Conservation (phyloP, 1,284 basidiomycete genomes). For the Hypsizygus ulmarius region DNA sequence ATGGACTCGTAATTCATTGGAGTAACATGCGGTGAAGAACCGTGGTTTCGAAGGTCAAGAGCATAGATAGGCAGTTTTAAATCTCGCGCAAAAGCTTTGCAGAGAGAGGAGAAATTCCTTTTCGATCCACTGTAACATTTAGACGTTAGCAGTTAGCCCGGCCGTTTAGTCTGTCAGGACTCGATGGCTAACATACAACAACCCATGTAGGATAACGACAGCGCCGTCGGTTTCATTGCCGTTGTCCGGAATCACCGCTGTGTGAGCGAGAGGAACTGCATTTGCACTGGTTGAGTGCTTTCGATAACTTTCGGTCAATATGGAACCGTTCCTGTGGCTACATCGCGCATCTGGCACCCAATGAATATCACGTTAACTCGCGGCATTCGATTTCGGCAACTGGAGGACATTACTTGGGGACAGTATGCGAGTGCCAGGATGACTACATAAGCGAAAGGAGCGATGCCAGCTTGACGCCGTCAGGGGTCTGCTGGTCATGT, state of each 20-base stretch:
- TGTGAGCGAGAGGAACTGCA: conserved; percentile 25
- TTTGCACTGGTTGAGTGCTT: conserved; percentile 5
- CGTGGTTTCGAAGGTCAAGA: conserved; percentile 85
- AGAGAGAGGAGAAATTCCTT: conserved; percentile 77
- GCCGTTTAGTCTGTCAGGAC: neutral
- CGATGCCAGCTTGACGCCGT: too few species aligned
- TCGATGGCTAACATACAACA: conserved; percentile 49
- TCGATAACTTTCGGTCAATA: neutral
- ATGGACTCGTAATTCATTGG: conserved; percentile 73
- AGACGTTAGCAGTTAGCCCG: neutral
- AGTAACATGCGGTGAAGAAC: conserved; percentile 67
- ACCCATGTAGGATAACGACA: conserved; percentile 64
- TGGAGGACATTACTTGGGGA: too few species aligned
- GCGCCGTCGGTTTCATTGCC: conserved; percentile 39
- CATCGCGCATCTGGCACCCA: too few species aligned
- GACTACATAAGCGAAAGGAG: too few species aligned
- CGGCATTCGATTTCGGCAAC: too few species aligned
- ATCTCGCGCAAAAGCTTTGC: conserved; percentile 63
- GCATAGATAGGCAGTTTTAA: conserved; percentile 67
- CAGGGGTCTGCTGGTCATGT: too few species aligned
- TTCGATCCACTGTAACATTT: conserved; percentile 83
- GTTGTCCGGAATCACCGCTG: conserved; percentile 23
- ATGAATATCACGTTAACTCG: too few species aligned
- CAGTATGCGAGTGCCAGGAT: too few species aligned
- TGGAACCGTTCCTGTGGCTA: too few species aligned